These are phyloP conservation scores for Hirsutella thompsonii DNA, from an alignment of 2,329 filamentous ascomycete species.

Conservation along the genomic window DNA sequence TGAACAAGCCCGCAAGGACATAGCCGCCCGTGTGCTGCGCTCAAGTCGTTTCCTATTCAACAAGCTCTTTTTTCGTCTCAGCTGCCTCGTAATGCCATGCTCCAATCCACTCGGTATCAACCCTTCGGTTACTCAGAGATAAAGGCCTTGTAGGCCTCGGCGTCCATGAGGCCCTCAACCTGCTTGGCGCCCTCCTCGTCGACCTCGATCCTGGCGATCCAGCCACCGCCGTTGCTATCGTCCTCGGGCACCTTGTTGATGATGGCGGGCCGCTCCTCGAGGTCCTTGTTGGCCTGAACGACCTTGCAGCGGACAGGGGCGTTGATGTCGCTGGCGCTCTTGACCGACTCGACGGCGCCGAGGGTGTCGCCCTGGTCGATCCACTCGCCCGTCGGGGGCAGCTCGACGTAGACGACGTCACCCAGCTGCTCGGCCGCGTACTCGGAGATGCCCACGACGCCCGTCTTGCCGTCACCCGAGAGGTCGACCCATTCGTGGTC, in stretches of 20 bases:
- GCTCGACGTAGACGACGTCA: slow-evolving; percentile 95
- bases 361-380: slow-evolving; percentile 70
- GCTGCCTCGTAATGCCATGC: background rate
- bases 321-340: slow-evolving; percentile 96
- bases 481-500: slow-evolving; percentile 98
- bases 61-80: too few species aligned
- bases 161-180: slow-evolving; percentile 65
- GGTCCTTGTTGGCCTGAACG: slow-evolving; percentile 54
- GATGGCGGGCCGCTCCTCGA: slow-evolving; percentile 74
- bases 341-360: slow-evolving; percentile 94
- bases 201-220: slow-evolving; percentile 83
- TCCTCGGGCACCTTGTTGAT: slow-evolving; percentile 89
- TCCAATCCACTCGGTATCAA: background rate
- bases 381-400: slow-evolving; percentile 56
- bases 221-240: slow-evolving; percentile 61
- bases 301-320: slow-evolving; percentile 72
- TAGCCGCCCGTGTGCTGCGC: too few species aligned
- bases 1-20: too few species aligned
- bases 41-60: too few species aligned
- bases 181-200: slow-evolving; percentile 51
- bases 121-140: slow-evolving; percentile 22
- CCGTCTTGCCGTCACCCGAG: slow-evolving; percentile 67
- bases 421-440: slow-evolving; percentile 89
- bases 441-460: slow-evolving; percentile 71
- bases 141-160: slow-evolving; percentile 65